A percentile compares a stretch with the other conserved stretches of the same genome.
phyloP scores from a whole-genome alignment of 202 grass and related monocot genomes.

The Bolboschoenoplectus hybrid region DNA sequence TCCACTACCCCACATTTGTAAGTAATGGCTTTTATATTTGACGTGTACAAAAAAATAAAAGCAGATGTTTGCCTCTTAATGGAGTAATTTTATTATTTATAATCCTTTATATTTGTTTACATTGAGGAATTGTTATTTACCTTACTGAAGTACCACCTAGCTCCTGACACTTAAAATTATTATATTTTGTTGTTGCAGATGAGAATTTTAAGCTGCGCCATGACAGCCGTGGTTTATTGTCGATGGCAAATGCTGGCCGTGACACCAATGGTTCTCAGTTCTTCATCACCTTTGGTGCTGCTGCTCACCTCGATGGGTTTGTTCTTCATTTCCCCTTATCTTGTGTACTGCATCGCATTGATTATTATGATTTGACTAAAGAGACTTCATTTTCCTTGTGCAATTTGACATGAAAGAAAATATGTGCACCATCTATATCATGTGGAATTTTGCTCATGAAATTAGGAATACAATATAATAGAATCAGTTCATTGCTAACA shows the following conservation, averaged over 20 bases:
- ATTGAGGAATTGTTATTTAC: background rate
- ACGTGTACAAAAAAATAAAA: constrained; percentile 23
- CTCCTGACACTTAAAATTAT: constrained; percentile 6
- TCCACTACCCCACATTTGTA: constrained; percentile 39
- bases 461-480: background rate
- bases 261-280: constrained; percentile 88
- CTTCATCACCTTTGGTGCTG: constrained; percentile 89
- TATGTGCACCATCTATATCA: background rate
- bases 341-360: background rate
- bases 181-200: constrained; percentile 70
- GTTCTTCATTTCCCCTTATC: constrained; percentile 28
- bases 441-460: background rate
- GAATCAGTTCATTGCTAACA: background rate
- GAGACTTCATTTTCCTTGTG: constrained; percentile 2
- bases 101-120: constrained; percentile 34
- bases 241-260: constrained; percentile 82
- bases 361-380: background rate
- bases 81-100: constrained; percentile 23
- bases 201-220: constrained; percentile 73
- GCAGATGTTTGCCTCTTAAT: constrained; percentile 26
- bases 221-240: constrained; percentile 78
- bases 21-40: constrained; percentile 41
- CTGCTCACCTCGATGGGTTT: constrained; percentile 83
- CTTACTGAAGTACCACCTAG: background rate
- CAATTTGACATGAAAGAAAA: background rate